Evolutionary conservation across 2,329 filamentous ascomycete species (phyloP).

Genomic region (Massarina eburnea): DNA sequence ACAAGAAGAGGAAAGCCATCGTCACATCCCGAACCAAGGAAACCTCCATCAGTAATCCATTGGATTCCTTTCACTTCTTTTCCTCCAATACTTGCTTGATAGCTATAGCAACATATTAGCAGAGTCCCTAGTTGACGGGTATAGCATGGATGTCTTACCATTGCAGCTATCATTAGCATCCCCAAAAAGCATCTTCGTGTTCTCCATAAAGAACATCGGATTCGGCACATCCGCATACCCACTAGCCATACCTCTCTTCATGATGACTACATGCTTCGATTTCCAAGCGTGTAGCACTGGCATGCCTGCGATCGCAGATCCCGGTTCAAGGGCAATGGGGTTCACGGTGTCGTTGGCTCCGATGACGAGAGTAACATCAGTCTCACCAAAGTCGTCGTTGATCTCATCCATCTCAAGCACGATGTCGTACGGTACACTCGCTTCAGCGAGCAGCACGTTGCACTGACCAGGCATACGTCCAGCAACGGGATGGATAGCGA

Average conservation of each 20-base stretch:
- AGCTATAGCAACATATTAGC: conserved; percentile 27
- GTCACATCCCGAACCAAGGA: too few relatives aligned
- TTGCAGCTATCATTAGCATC: conserved; percentile 85
- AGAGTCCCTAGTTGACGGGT: not conserved
- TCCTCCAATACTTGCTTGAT: conserved; percentile 42
- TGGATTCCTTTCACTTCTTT: conserved; percentile 25
- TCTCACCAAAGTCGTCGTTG: conserved; percentile 86
- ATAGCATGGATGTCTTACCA: conserved; percentile 42
- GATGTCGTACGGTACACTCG: conserved; percentile 86
- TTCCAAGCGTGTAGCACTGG: conserved; percentile 92
- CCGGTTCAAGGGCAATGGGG: conserved; percentile 77
- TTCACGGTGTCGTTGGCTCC: conserved; percentile 94
- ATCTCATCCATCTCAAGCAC: conserved; percentile 96
- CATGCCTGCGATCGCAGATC: conserved; percentile 87
- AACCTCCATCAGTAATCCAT: too few relatives aligned
- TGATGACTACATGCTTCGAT: conserved; percentile 88
- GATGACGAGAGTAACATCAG: conserved; percentile 84
- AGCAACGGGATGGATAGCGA: conserved; percentile 87
- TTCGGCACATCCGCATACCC: conserved; percentile 91
- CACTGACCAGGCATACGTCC: conserved; percentile 93
- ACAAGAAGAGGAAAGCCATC: not conserved
- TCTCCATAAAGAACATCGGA: conserved; percentile 90
- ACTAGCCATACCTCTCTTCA: conserved; percentile 89
- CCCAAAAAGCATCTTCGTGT: conserved; percentile 88
- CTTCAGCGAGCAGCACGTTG: conserved; percentile 87